These are phyloP conservation scores for Hemileia vastatrix DNA, from an alignment of 1,284 basidiomycete genomes.

Conservation along the genomic window DNA sequence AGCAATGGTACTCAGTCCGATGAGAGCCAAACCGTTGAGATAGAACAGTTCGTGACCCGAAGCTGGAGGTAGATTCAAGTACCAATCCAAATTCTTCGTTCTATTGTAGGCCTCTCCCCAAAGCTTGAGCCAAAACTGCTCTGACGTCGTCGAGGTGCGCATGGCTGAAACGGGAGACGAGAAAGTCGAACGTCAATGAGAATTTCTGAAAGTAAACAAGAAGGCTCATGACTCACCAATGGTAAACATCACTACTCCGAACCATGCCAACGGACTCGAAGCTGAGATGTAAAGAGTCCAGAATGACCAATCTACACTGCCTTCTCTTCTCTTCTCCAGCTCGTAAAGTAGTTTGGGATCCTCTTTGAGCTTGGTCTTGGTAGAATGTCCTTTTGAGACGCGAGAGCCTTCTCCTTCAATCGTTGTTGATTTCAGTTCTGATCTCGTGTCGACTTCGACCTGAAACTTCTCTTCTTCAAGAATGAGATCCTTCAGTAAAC, in stretches of 20 bases:
- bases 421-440: background rate
- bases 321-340: too few relatives aligned
- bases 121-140: conserved; percentile 35
- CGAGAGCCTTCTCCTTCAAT: too few relatives aligned
- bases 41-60: conserved; percentile 30
- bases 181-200: background rate
- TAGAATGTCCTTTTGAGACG: background rate
- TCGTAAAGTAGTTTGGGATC: conserved; percentile 30
- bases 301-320: too few relatives aligned
- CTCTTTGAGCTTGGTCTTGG: background rate
- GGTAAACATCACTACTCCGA: conserved; percentile 25
- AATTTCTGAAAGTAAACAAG: too few relatives aligned
- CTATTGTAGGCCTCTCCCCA: conserved; percentile 33
- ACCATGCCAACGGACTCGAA: conserved; percentile 16
- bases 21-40: conserved; percentile 29
- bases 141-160: conserved; percentile 27
- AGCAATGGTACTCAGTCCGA: conserved; percentile 27
- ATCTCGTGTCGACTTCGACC: background rate
- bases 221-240: background rate
- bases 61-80: conserved; percentile 24
- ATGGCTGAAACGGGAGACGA: conserved; percentile 9
- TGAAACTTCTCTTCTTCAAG: background rate
- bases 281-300: too few relatives aligned
- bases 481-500: background rate
- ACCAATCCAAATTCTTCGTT: background rate